Evolutionary conservation across 805 yeast species (phyloP).

Genomic region (Candida montana): DNA sequence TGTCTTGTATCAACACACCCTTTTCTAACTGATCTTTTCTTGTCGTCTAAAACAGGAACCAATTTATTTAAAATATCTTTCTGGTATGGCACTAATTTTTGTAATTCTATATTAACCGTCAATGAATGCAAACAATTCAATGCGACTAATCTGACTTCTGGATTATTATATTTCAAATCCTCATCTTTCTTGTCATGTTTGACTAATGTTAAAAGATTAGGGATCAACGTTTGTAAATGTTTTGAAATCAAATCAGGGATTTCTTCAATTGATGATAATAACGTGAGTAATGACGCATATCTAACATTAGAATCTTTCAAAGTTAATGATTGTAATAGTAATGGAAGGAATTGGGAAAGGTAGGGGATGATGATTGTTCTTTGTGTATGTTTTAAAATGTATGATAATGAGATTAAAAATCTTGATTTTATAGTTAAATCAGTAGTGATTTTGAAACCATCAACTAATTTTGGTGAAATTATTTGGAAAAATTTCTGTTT

Average conservation of each 20-base stretch:
- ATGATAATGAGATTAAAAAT: slow-evolving; percentile 61
- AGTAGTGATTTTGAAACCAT: slow-evolving; percentile 31
- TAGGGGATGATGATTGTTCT: slow-evolving; percentile 59
- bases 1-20: slow-evolving; percentile 79
- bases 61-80: slow-evolving; percentile 40
- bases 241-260: slow-evolving; percentile 45
- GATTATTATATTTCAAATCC: slow-evolving; percentile 28
- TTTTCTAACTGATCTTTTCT: slow-evolving; percentile 67
- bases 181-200: slow-evolving; percentile 16
- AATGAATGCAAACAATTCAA: slow-evolving; percentile 53
- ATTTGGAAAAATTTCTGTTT: slow-evolving; percentile 74
- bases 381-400: slow-evolving; percentile 61
- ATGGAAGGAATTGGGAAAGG: slow-evolving; percentile 59
- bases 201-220: slow-evolving; percentile 38
- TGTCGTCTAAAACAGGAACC: slow-evolving; percentile 60
- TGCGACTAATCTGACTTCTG: slow-evolving; percentile 49
- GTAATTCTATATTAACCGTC: slow-evolving; percentile 32
- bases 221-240: slow-evolving; percentile 54
- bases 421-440: slow-evolving; percentile 37
- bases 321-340: slow-evolving; percentile 59
- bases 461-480: slow-evolving; percentile 51
- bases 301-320: slow-evolving; percentile 40
- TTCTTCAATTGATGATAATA: slow-evolving; percentile 51
- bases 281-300: slow-evolving; percentile 55
- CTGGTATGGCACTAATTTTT: slow-evolving; percentile 45